Evolutionary conservation across 805 yeast genomes (phyloP).

Genomic region (Saccharomycopsis sp.): DNA sequence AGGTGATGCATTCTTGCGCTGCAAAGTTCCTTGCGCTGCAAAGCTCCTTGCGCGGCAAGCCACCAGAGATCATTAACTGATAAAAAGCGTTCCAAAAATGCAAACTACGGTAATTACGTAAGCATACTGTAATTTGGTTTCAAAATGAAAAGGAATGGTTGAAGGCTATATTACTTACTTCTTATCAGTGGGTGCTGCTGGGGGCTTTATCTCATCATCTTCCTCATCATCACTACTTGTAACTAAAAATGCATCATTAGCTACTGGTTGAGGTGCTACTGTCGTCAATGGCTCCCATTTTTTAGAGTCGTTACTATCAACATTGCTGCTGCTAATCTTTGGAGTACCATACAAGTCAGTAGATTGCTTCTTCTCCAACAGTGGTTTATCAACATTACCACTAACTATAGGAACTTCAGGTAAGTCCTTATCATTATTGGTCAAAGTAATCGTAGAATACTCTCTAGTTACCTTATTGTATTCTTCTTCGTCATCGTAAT

Average conservation of each 20-base stretch:
- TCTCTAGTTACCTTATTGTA: background rate
- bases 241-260: constrained; percentile 19
- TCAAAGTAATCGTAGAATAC: constrained; percentile 15
- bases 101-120: too few species aligned
- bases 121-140: too few species aligned
- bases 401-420: constrained; percentile 16
- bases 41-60: too few species aligned
- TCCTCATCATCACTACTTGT: constrained; percentile 23
- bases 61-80: too few species aligned
- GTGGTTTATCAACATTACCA: background rate
- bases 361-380: background rate
- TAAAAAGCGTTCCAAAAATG: too few species aligned
- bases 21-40: too few species aligned
- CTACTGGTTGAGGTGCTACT: constrained; percentile 20
- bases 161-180: background rate
- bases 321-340: constrained; percentile 1
- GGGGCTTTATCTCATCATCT: constrained; percentile 16
- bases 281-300: constrained; percentile 23
- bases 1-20: too few species aligned
- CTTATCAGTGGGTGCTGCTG: background rate
- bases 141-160: background rate
- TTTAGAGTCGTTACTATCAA: background rate
- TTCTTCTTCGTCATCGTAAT: constrained; percentile 8
- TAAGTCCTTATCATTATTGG: constrained; percentile 17
- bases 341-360: constrained; percentile 18